Evolutionary conservation across 352 stramenopile genomes (phyloP).

Genomic region (Globisporangium recalcitrans): DNA sequence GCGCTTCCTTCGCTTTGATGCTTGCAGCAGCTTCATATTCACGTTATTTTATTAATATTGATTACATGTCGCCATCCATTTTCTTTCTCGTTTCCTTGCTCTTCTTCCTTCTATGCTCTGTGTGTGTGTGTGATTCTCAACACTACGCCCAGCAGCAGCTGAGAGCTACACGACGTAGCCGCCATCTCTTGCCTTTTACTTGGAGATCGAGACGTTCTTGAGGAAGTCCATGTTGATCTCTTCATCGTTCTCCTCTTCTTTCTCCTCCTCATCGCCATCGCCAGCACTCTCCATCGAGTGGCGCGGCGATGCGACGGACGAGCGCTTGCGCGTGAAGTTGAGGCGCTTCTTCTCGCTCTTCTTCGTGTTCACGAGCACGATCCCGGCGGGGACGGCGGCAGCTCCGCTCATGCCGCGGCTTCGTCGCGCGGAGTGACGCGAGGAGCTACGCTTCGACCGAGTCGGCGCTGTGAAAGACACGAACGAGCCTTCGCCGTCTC

Average conservation of each 20-base stretch:
- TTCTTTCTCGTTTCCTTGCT: background rate
- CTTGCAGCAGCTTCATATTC: background rate
- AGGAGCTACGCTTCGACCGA: conserved; percentile 5
- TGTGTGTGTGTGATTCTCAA: background rate
- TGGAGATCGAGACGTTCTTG: conserved; percentile 31
- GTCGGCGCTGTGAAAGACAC: conserved; percentile 21
- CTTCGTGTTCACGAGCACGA: conserved; percentile 24
- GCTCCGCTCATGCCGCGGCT: conserved; percentile 5
- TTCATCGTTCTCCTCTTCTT: conserved; percentile 47
- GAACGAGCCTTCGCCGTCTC: conserved; percentile 18
- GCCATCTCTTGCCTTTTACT: conserved; percentile 10
- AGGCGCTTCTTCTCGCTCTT: conserved; percentile 23
- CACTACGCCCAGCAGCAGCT: background rate
- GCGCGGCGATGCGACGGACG: conserved; percentile 16
- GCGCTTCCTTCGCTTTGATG: background rate
- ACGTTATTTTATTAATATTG: background rate
- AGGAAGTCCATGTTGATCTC: conserved; percentile 84
- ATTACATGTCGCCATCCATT: conserved; percentile 1
- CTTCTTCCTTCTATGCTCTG: background rate
- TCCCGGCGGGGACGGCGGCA: background rate
- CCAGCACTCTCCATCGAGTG: conserved; percentile 20
- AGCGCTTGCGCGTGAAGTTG: conserved; percentile 34
- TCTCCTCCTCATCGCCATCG: conserved; percentile 30
- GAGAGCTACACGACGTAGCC: background rate
- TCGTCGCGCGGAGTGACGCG: conserved; percentile 1